Base-by-base conservation (phyloP, 441 rosid genomes). In the Erysimum cheiri region DNA sequence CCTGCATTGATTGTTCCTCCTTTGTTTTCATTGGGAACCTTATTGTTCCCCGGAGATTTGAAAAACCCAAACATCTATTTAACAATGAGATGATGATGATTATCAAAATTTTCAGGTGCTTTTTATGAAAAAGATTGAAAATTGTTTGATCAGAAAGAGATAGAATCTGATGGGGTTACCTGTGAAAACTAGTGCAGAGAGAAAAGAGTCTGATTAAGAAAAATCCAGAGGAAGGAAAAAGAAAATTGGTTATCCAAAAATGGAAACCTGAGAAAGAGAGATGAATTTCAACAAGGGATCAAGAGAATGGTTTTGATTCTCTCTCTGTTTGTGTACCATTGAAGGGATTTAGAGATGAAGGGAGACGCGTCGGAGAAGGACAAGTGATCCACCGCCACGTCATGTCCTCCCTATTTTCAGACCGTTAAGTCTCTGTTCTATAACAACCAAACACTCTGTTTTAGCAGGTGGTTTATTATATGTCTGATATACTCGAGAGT, bases 51-150 rank as follows among this genome's bases (percentile, higher is more conserved):
- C 1, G 84, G 78, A 19, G 81, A 76, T 66, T 71, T 83, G 71
- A 79, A 72, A 60, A 85, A 80, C 24, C 83, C 88, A 48, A 87
- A 87, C 88, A 87, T 81, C 64, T 79, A 62, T 85, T 37, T 11
- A 9, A 68, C 14, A 53, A 55, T 28, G 35, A 29, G 39, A 28
- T 52, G 24, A 54, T 31, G 37, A 64, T 11, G 11, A 52, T 22
- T 58, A 43, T 41, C 37, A 64, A 57, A 8, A 6, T 4, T 6
- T 11, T 5, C 19, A 14, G 14, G 5, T 33, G 29, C 5, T 67
- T 17, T 32, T 55, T 6, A n/a, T 17, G 41, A 28, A 37, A 59
- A 47, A 26, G 0, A 26, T 14, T 43, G 40, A 22, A n/a, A 9
- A 3, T 9, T 6, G 9, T 39, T 11, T 0, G 13, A 59, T 47